Conservation (phyloP, 495 filamentous ascomycete species). For the Penicillium simplicissimum region DNA sequence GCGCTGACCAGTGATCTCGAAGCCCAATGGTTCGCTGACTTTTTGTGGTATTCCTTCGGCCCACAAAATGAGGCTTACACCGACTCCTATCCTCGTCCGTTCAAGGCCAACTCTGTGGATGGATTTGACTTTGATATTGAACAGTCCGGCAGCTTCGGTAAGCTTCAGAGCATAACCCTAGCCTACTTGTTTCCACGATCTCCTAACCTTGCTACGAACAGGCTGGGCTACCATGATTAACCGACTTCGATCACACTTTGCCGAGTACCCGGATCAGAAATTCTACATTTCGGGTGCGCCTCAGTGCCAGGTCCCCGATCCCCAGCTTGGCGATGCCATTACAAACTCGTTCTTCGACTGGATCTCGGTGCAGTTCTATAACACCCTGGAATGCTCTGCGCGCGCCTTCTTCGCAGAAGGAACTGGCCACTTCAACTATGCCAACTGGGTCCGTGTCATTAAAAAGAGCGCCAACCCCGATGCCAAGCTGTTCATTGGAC, state of each 20-base stretch:
- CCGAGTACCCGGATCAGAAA: conserved; percentile 39
- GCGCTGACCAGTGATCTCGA: conserved; percentile 32
- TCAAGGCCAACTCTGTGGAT: conserved; percentile 61
- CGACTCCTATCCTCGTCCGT: conserved; percentile 52
- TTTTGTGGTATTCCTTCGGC: conserved; percentile 66
- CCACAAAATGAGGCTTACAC: conserved; percentile 30
- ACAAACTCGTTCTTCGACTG: conserved; percentile 56
- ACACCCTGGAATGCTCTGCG: conserved; percentile 57
- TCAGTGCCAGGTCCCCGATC: conserved; percentile 62
- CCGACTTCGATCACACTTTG: conserved; percentile 53
- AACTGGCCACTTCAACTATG: conserved; percentile 60
- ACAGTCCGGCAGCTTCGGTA: conserved; percentile 46
- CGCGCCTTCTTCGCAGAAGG: conserved; percentile 44
- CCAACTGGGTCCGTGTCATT: conserved; percentile 64
- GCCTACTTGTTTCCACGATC: conserved; percentile 15
- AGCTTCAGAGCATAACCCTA: conserved; percentile 22
- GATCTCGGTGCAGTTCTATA: conserved; percentile 72
- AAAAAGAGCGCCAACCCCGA: conserved; percentile 54
- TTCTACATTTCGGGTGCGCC: conserved; percentile 68
- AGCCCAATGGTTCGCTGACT: conserved; percentile 55
- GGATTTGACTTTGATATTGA: conserved; percentile 76
- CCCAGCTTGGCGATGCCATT: conserved; percentile 55
- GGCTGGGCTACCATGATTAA: conserved; percentile 49
- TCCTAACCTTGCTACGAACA: conserved; percentile 13
- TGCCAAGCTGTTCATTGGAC: conserved; percentile 65